Conservation (phyloP, 305 asterid species). For the Solanum aculeatissimum region DNA sequence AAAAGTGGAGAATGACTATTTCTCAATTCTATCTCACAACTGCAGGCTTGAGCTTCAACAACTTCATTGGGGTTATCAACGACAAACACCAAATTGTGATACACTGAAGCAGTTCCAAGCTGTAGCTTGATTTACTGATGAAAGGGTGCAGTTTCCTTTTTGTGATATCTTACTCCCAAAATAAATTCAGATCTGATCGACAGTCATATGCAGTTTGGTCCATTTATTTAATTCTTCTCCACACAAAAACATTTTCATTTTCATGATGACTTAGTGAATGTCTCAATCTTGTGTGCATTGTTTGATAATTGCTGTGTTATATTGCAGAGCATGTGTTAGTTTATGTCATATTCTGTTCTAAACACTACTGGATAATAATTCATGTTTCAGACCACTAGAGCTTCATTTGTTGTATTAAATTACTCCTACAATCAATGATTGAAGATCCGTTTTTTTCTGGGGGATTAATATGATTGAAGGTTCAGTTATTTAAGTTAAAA, state of each 20-base stretch:
- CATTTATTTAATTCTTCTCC: neutral
- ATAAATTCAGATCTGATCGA: neutral
- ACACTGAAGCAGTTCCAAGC: constrained; percentile 62
- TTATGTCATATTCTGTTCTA: neutral
- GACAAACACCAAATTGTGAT: constrained; percentile 80
- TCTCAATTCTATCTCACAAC: constrained; percentile 40
- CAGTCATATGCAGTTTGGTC: neutral
- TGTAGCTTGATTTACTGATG: constrained; percentile 14
- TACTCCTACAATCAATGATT: neutral
- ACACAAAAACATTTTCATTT: neutral
- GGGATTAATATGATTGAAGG: neutral
- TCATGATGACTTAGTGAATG: neutral
- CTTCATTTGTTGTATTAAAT: neutral
- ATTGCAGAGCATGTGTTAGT: neutral
- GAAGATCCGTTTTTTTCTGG: neutral
- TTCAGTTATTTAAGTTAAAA: neutral
- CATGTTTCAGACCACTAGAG: neutral
- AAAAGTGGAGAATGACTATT: constrained; percentile 64
- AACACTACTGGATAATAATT: neutral
- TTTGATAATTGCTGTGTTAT: neutral
- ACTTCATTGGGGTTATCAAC: constrained; percentile 63
- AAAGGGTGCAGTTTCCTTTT: neutral
- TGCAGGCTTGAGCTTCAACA: constrained; percentile 78
- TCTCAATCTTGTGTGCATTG: neutral
- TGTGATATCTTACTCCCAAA: neutral